phyloP scores from a whole-genome alignment of 495 filamentous ascomycete genomes.

The Annulohypoxylon stygium region DNA sequence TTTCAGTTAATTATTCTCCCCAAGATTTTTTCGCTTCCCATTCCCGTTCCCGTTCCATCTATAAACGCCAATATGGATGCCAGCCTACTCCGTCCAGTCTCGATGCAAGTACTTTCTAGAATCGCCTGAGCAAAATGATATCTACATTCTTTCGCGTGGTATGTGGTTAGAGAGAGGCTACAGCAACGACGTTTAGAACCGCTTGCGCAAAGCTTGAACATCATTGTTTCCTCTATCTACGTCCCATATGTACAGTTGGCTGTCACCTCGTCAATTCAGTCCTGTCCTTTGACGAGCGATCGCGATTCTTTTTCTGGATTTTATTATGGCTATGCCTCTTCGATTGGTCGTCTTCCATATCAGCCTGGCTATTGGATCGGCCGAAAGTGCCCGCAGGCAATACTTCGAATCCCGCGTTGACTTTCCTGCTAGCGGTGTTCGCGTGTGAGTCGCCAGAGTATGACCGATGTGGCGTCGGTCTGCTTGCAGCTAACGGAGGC shows the following conservation, averaged over 20 bases:
- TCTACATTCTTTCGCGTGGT: constrained; percentile 36
- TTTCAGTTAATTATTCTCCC: constrained; percentile 36
- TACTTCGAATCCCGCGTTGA: constrained; percentile 74
- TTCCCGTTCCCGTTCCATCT: constrained; percentile 12
- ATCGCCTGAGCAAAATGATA: constrained; percentile 43
- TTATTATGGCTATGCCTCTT: constrained; percentile 34
- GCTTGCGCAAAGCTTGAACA: constrained; percentile 16
- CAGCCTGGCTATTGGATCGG: constrained; percentile 29
- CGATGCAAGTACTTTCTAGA: constrained; percentile 28
- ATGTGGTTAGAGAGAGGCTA: constrained; percentile 15
- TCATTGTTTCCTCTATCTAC: constrained; percentile 27
- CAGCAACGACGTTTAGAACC: constrained; percentile 17
- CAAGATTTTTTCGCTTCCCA: constrained; percentile 14
- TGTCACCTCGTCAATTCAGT: constrained; percentile 25
- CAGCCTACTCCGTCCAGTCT: constrained; percentile 14
- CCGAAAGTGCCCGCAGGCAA: constrained; percentile 68
- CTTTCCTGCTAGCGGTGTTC: constrained; percentile 62
- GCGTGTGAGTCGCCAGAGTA: constrained; percentile 61
- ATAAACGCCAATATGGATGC: constrained; percentile 41
- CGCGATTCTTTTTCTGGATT: constrained; percentile 40
- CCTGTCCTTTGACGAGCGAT: constrained; percentile 29
- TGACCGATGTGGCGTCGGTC: constrained; percentile 46
- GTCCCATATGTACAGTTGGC: constrained; percentile 28
- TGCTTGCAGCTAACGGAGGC: constrained; percentile 44
- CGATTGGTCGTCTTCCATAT: constrained; percentile 30